Evolutionary conservation across 352 stramenopile species (phyloP), one percentile per base, ranked within the genome.

Genomic region (Pythium pectinolyticum): DNA sequence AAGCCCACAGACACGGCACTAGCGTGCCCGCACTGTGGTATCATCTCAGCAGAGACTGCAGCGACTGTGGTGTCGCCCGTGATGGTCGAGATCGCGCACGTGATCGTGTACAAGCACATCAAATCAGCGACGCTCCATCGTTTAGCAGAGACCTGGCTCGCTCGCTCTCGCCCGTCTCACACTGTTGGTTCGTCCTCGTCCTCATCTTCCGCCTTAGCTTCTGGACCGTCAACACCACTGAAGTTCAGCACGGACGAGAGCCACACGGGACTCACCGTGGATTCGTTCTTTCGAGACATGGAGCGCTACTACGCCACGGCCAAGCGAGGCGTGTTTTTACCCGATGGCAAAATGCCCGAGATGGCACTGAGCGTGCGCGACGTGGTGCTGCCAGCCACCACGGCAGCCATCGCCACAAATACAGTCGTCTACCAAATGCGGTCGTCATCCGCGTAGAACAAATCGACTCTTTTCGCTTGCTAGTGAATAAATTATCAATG

Each of bases 281-380:
- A 83, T 15, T 80, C 78, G 61, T 88, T 91, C 56, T 83, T 91
- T 40, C 45, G 47, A 5, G 78, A 89, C 49, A 79, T 88, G 45
- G 75, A 88, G 37, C 67, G 67, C 27, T 73, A 84, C 37, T 58
- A 85, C 17, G 67, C 74, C 7, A 65, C 59, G 0, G 78, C 70
- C 71, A 85, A 82, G 55, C 78, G 80, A 9, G 78, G 82, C 1
- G 55, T 58, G 1, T 84, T 84, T 63, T 54, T 86, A 2, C 55
- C 78, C 1, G 80, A 86, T 19, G 57, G 76, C 12, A 48, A 52
- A 22, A 43, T 68, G 2, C 80, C 70, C 0, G 65, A 55, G 31
- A 89, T 91, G 75, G 78, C 80, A 12, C 70, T 91, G 17, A 88
- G 80, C 39, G 62, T 79, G 27, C 69, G 62, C n/a, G 80, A 91